Conservation (phyloP, 768 basidiomycete genomes). For the Mycena sanguinolenta region DNA sequence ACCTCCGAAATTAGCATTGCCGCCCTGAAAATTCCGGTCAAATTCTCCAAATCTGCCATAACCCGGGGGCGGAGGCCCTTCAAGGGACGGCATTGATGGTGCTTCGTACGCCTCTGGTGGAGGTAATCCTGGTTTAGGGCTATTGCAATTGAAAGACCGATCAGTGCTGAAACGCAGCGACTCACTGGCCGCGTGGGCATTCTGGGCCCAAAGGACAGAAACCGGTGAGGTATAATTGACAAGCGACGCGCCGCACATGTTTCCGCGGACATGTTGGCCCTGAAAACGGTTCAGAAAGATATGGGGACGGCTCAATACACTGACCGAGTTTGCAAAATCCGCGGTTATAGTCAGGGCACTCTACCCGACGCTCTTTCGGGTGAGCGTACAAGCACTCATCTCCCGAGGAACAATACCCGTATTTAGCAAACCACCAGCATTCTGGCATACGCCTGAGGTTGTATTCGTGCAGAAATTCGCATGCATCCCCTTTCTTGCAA, state of each 20-base stretch:
- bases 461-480: slow-evolving; percentile 99
- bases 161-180: slow-evolving; percentile 39
- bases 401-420: slow-evolving; percentile 96
- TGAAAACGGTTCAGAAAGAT: slow-evolving; percentile 44
- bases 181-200: slow-evolving; percentile 91
- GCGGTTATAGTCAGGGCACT: slow-evolving; percentile 95
- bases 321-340: slow-evolving; percentile 95
- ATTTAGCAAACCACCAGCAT: slow-evolving; percentile 99
- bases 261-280: slow-evolving; percentile 92
- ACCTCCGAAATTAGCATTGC: slow-evolving; percentile 42
- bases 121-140: slow-evolving; percentile 84
- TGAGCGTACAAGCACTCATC: slow-evolving; percentile 98
- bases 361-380: slow-evolving; percentile 90
- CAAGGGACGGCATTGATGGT: slow-evolving; percentile 80
- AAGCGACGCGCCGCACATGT: slow-evolving; percentile 92
- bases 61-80: slow-evolving; percentile 91
- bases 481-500: slow-evolving; percentile 97
- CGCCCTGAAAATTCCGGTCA: slow-evolving; percentile 65
- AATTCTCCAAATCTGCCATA: slow-evolving; percentile 89
- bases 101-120: slow-evolving; percentile 81
- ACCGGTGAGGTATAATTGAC: slow-evolving; percentile 91
- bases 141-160: slow-evolving; percentile 46
- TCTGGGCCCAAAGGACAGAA: slow-evolving; percentile 93
- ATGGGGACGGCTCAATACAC: slow-evolving; percentile 41
- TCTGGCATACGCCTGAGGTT: slow-evolving; percentile 98